Conservation (phyloP, 805 yeast species). For the Candida caryicola region DNA sequence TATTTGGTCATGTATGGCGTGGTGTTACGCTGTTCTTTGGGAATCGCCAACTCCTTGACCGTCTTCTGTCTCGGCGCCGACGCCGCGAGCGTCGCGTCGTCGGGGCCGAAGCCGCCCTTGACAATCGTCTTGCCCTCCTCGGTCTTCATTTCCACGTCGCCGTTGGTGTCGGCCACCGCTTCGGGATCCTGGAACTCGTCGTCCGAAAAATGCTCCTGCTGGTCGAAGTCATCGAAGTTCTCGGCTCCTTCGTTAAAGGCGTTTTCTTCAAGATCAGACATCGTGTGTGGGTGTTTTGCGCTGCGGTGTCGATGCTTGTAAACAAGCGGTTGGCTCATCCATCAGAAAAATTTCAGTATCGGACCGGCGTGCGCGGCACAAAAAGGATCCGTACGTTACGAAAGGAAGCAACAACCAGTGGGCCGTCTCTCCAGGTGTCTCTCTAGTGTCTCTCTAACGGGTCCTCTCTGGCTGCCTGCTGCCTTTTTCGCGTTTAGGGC, state of each 20-base stretch:
- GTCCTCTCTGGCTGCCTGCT: too few relatives aligned
- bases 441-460: too few relatives aligned
- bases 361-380: too few relatives aligned
- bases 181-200: slow-evolving; percentile 51
- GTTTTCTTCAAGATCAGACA: slow-evolving; percentile 45
- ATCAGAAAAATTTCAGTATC: neutral
- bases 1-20: slow-evolving; percentile 99
- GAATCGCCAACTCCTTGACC: slow-evolving; percentile 77
- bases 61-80: slow-evolving; percentile 51
- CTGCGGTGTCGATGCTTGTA: neutral
- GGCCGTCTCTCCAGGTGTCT: too few relatives aligned
- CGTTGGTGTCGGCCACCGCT: slow-evolving; percentile 21
- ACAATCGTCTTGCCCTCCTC: slow-evolving; percentile 73
- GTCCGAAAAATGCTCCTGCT: slow-evolving; percentile 74
- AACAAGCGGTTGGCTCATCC: neutral
- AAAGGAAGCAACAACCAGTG: too few relatives aligned
- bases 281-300: slow-evolving; percentile 8
- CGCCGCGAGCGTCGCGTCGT: slow-evolving; percentile 32
- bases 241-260: slow-evolving; percentile 69
- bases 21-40: slow-evolving; percentile 84
- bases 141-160: slow-evolving; percentile 47
- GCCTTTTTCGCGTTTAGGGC: too few relatives aligned
- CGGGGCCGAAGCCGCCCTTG: slow-evolving; percentile 65
- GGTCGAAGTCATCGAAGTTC: slow-evolving; percentile 77
- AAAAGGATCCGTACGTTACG: too few relatives aligned